A percentile compares a stretch with the other conserved stretches of the same genome.
Evolutionary conservation across 257 asterid genomes (phyloP).

Genomic region (Solanum habrochaites): DNA sequence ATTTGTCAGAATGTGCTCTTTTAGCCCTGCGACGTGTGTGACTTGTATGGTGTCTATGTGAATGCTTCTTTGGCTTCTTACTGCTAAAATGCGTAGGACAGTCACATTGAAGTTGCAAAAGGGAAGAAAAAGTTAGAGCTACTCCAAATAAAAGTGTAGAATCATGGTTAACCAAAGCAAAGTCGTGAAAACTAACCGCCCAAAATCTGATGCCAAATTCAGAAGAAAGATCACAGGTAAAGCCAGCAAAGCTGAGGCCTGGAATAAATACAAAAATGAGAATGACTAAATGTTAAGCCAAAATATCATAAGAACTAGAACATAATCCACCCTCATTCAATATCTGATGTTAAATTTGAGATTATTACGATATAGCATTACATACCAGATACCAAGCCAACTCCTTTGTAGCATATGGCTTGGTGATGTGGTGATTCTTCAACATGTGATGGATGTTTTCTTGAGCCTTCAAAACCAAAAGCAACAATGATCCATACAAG

Average conservation of each 20-base stretch:
- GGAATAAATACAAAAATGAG: not conserved
- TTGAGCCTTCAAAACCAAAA: constrained; percentile 22
- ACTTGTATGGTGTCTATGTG: constrained; percentile 11
- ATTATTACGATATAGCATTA: not conserved
- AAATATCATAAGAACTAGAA: not conserved
- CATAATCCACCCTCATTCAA: not conserved
- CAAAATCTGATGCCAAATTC: constrained; percentile 4
- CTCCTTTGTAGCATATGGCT: constrained; percentile 27
- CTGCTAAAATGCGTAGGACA: constrained; percentile 4
- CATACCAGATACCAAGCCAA: constrained; percentile 21
- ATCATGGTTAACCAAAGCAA: not conserved
- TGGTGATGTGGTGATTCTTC: constrained; percentile 16
- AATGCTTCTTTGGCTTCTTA: constrained; percentile 23
- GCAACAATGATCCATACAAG: not conserved
- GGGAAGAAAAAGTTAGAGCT: not conserved
- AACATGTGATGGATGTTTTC: constrained; percentile 12
- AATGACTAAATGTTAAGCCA: not conserved
- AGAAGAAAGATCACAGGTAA: constrained; percentile 19
- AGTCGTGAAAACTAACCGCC: constrained; percentile 10
- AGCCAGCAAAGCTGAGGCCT: constrained; percentile 26
- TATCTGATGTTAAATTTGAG: not conserved
- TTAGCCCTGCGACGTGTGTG: constrained; percentile 23
- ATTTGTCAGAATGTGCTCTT: constrained; percentile 14
- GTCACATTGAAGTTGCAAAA: not conserved
- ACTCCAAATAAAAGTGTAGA: not conserved